Conservation (phyloP, 1,139 yeast species). For the Pichia sp. region DNA sequence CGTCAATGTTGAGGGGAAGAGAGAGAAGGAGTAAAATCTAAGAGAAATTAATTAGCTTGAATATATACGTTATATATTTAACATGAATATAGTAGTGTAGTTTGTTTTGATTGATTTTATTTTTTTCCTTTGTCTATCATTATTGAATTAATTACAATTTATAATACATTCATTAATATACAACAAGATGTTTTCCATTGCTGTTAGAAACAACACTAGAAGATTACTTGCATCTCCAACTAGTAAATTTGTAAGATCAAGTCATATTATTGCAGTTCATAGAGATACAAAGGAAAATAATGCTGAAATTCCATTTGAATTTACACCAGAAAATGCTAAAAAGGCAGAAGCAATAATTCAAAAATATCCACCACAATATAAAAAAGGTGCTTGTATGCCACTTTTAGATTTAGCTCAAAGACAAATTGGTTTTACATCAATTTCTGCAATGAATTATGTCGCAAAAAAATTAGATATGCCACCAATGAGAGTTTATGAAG, state of each 20-base stretch:
- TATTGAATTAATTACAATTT: background rate
- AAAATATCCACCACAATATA: slow-evolving; percentile 81
- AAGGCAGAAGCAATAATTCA: slow-evolving; percentile 70
- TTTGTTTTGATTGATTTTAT: background rate
- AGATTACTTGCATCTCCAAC: slow-evolving; percentile 4
- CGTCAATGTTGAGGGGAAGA: no score
- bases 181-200: slow-evolving; percentile 6
- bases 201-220: slow-evolving; percentile 12
- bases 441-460: slow-evolving; percentile 88
- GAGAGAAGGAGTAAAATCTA: no score
- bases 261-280: slow-evolving; percentile 49
- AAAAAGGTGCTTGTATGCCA: slow-evolving; percentile 87
- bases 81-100: background rate
- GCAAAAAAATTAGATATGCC: slow-evolving; percentile 85
- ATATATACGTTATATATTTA: no score
- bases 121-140: background rate
- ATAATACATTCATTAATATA: no score
- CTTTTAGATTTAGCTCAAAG: slow-evolving; percentile 83
- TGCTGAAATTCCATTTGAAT: slow-evolving; percentile 65
- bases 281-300: slow-evolving; percentile 67
- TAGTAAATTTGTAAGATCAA: slow-evolving; percentile 15
- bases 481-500: slow-evolving; percentile 93
- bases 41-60: no score
- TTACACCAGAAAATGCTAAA: slow-evolving; percentile 58
- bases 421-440: slow-evolving; percentile 81